These are phyloP conservation scores for Eucalyptus urophylla DNA, from an alignment of 345 rosid species.

Conservation along the genomic window DNA sequence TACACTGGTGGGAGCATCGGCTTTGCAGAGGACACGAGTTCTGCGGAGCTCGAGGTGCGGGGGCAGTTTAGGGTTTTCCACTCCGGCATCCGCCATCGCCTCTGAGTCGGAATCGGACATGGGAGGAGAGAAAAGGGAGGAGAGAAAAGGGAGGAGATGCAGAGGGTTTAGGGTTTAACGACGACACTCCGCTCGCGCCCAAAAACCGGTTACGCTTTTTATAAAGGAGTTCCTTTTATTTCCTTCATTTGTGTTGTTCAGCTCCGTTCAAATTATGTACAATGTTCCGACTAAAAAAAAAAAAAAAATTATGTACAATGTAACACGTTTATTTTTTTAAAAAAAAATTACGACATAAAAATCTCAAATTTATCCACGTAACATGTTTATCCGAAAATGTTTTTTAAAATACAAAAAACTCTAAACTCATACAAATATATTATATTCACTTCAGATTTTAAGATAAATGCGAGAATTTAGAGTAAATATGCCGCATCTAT, in stretches of 20 bases:
- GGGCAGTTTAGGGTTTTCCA: slow-evolving; percentile 27
- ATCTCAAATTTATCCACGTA: fast-evolving
- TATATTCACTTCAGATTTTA: too few species aligned
- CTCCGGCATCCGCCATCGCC: background rate
- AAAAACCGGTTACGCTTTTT: background rate
- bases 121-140: background rate
- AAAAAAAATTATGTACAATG: too few species aligned
- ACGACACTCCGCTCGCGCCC: background rate
- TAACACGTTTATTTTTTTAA: too few species aligned
- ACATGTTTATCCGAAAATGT: too few species aligned
- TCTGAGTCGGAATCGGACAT: background rate
- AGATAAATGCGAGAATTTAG: fast-evolving
- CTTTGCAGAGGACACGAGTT: slow-evolving; percentile 58
- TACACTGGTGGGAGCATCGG: slow-evolving; percentile 71
- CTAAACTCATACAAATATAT: fast-evolving
- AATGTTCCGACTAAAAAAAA: too few species aligned
- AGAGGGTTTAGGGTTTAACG: slow-evolving; percentile 9
- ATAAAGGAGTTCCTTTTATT: background rate
- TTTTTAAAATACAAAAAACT: fast-evolving
- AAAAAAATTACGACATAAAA: too few species aligned
- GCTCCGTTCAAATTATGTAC: background rate
- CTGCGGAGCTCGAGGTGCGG: slow-evolving; percentile 59
- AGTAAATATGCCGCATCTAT: fast-evolving
- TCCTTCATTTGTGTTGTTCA: background rate
- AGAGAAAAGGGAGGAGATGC: background rate